phyloP scores from a whole-genome alignment of 768 basidiomycete genomes.

The Calocybe indica region DNA sequence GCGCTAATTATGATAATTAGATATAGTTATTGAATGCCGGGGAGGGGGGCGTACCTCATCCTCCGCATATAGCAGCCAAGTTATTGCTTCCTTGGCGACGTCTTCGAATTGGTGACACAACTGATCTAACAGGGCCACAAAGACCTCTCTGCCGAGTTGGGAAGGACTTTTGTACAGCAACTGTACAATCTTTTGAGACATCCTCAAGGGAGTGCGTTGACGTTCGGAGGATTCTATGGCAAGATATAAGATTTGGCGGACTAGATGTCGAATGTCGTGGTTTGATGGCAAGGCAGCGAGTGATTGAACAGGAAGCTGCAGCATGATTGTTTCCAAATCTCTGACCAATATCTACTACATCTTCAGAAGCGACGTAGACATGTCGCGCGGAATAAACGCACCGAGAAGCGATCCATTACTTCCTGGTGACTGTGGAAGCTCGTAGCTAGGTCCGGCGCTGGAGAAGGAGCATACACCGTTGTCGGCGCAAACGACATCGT shows the following conservation, averaged over 20 bases:
- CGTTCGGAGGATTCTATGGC: conserved; percentile 76
- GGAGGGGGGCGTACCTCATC: conserved; percentile 63
- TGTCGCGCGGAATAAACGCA: conserved; percentile 26
- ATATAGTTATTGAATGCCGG: conserved; percentile 6
- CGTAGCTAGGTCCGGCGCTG: conserved; percentile 46
- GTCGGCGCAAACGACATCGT: conserved; percentile 58
- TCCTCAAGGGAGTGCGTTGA: conserved; percentile 81
- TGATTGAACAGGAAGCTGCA: conserved; percentile 67
- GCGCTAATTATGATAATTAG: conserved; percentile 43
- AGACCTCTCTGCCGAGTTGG: conserved; percentile 88
- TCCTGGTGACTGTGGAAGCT: conserved; percentile 64
- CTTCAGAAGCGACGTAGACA: conserved; percentile 3
- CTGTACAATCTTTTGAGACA: conserved; percentile 97
- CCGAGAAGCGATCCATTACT: conserved; percentile 84
- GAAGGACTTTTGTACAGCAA: conserved; percentile 85
- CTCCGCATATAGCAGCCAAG: conserved; percentile 94
- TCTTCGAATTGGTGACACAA: conserved; percentile 87
- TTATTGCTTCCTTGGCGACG: conserved; percentile 93
- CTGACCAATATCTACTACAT: conserved; percentile 32
- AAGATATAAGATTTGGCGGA: conserved; percentile 77
- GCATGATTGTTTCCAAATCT: conserved; percentile 79
- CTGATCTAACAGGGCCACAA: conserved; percentile 83
- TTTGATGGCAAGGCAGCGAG: conserved; percentile 63
- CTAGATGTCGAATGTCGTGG: conserved; percentile 80
- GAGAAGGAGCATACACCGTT: conserved; percentile 53